Conservation (phyloP, 2,329 filamentous ascomycete species). For the Fusarium ambrosium region DNA sequence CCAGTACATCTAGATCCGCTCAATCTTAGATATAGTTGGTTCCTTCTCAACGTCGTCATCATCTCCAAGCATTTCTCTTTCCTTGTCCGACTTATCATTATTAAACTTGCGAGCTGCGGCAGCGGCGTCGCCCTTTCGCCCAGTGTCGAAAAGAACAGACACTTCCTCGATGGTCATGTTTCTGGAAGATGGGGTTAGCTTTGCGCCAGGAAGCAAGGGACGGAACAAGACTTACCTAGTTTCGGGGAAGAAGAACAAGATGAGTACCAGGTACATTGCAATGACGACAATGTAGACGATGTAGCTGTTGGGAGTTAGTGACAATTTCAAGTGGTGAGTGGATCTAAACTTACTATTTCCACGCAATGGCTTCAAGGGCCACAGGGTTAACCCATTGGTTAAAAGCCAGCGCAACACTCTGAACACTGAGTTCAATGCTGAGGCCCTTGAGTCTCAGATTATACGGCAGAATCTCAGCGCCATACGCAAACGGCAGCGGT, state of each 20-base stretch:
- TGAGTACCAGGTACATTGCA: conserved; percentile 35
- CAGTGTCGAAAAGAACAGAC: conserved; percentile 36
- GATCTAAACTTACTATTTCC: conserved; percentile 36
- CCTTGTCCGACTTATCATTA: not conserved
- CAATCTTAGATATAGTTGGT: conserved; percentile 14
- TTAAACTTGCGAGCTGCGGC: conserved; percentile 21
- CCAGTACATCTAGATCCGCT: conserved; percentile 3
- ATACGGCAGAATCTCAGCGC: conserved; percentile 47
- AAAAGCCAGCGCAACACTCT: conserved; percentile 38
- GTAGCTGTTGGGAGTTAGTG: conserved; percentile 9
- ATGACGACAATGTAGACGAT: conserved; percentile 40
- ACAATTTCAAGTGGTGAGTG: not conserved
- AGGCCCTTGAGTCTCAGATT: conserved; percentile 45
- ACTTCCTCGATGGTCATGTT: conserved; percentile 38
- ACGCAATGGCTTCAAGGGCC: conserved; percentile 37
- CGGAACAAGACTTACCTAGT: conserved; percentile 24
- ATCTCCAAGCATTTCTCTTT: conserved; percentile 19
- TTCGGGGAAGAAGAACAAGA: conserved; percentile 41
- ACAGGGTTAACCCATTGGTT: conserved; percentile 44
- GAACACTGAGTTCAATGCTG: conserved; percentile 32
- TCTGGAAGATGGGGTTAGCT: not conserved
- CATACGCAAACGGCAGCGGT: conserved; percentile 43
- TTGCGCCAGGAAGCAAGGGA: not conserved
- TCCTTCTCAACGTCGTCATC: conserved; percentile 17
- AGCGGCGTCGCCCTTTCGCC: conserved; percentile 19